A percentile compares a stretch with the other conserved stretches of the same genome.
Conservation (phyloP, 2,329 filamentous ascomycete species). For the Dothideomycetes sp. region DNA sequence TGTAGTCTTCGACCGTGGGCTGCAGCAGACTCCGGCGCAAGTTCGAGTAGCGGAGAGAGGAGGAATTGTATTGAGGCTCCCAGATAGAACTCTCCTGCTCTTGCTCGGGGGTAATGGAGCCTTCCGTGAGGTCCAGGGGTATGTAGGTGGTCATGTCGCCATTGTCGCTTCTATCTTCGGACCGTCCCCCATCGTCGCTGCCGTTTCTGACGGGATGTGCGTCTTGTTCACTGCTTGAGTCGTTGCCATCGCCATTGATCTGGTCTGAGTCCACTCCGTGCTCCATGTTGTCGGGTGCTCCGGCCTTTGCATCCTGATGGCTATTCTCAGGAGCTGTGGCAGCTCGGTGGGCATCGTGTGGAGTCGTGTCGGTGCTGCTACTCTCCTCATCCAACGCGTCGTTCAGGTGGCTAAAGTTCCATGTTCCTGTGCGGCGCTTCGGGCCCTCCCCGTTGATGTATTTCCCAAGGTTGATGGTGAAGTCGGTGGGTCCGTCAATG, state of each 20-base stretch:
- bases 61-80: constrained; percentile 15
- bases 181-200: too few relatives aligned
- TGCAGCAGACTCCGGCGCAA: constrained; percentile 18
- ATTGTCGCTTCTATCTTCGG: background rate
- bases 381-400: background rate
- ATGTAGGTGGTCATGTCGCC: background rate
- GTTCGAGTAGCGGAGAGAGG: constrained; percentile 14
- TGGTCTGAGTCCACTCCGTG: too few relatives aligned
- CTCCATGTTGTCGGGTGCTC: too few relatives aligned
- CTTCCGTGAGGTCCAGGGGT: background rate
- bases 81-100: constrained; percentile 18
- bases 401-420: constrained; percentile 8
- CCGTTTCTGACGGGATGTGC: too few relatives aligned
- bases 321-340: too few relatives aligned
- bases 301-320: too few relatives aligned
- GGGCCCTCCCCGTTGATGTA: constrained; percentile 17
- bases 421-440: background rate
- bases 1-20: constrained; percentile 22
- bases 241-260: too few relatives aligned
- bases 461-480: constrained; percentile 24
- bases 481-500: constrained; percentile 27
- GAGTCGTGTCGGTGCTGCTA: background rate
- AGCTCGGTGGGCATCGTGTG: too few relatives aligned
- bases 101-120: constrained; percentile 3
- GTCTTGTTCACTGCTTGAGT: background rate